These are phyloP conservation scores for Paramecium caudatum DNA, from an alignment of 73 alveolate genomes.

Conservation along the genomic window DNA sequence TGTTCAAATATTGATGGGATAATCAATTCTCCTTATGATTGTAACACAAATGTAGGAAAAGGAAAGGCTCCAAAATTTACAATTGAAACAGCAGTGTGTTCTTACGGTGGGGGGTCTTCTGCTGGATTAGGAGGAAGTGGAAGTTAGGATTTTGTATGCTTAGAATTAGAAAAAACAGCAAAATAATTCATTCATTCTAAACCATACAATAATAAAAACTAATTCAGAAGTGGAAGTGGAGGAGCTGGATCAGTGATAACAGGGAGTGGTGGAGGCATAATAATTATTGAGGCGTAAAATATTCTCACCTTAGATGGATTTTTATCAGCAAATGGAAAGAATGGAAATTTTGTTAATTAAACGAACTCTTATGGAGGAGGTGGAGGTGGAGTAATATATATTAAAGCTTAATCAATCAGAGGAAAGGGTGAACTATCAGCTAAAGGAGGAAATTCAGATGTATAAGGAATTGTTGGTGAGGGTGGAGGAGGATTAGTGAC, in stretches of 20 bases:
- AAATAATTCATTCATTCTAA: not conserved
- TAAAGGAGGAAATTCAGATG: constrained; percentile 67
- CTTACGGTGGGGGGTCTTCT: constrained; percentile 47
- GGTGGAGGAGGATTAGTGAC: constrained; percentile 72
- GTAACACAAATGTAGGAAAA: not conserved
- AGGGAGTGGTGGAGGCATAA: constrained; percentile 74
- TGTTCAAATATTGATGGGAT: not conserved
- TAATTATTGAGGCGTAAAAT: not conserved
- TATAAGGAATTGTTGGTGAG: constrained; percentile 45
- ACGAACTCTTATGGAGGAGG: constrained; percentile 63
- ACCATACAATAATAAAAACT: not conserved
- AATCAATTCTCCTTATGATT: constrained; percentile 14
- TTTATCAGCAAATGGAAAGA: constrained; percentile 46
- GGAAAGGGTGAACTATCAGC: constrained; percentile 54
- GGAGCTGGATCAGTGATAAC: constrained; percentile 3
- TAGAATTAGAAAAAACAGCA: constrained; percentile 4
- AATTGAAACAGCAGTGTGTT: not conserved
- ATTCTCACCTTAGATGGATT: not conserved
- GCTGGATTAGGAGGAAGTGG: constrained; percentile 60
- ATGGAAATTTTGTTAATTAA: not conserved
- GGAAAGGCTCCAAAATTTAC: constrained; percentile 28
- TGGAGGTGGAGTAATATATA: constrained; percentile 69
- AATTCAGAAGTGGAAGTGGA: constrained; percentile 21
- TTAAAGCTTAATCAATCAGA: not conserved
- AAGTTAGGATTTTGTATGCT: not conserved